phyloP scores from a whole-genome alignment of 139 green algal species.

The Diplosphaera chodatii region DNA sequence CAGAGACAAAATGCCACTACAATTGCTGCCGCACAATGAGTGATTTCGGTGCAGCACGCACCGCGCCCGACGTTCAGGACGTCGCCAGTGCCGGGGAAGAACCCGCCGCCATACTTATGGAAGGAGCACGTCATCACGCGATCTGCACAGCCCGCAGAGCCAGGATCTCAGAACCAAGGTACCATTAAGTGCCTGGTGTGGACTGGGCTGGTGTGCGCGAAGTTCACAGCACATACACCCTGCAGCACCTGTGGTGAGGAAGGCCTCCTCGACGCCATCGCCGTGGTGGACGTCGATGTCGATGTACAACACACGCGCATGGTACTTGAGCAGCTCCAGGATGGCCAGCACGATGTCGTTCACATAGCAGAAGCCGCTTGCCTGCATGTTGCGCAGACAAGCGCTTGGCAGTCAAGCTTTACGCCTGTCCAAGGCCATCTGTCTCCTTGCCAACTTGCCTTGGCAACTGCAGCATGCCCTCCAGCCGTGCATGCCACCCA shows the following conservation, averaged over 20 bases:
- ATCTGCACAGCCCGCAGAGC: conserved; percentile 9
- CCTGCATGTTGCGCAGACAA: conserved; percentile 48
- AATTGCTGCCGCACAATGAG: neutral
- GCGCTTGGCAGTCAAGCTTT: too few relatives aligned
- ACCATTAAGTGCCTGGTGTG: too few relatives aligned
- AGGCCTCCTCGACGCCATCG: conserved; percentile 83
- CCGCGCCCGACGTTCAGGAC: conserved; percentile 71
- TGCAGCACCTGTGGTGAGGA: conserved; percentile 64
- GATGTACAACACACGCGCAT: conserved; percentile 65
- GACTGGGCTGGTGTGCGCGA: too few relatives aligned
- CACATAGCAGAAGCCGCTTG: conserved; percentile 94
- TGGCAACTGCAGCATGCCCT: too few relatives aligned
- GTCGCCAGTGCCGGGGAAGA: conserved; percentile 93
- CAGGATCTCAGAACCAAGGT: neutral
- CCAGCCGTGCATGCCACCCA: conserved; percentile 12
- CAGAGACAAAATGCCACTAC: too few relatives aligned
- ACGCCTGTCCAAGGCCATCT: too few relatives aligned
- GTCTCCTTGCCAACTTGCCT: too few relatives aligned
- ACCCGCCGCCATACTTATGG: conserved; percentile 83
- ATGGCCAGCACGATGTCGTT: conserved; percentile 98
- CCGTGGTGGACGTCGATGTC: conserved; percentile 87
- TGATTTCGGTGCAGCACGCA: neutral
- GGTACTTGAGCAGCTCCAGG: conserved; percentile 91
- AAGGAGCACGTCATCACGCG: conserved; percentile 76
- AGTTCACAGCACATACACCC: too few relatives aligned